These are phyloP conservation scores for Yamadazyma scolyti DNA, from an alignment of 805 yeast genomes.

Conservation along the genomic window DNA sequence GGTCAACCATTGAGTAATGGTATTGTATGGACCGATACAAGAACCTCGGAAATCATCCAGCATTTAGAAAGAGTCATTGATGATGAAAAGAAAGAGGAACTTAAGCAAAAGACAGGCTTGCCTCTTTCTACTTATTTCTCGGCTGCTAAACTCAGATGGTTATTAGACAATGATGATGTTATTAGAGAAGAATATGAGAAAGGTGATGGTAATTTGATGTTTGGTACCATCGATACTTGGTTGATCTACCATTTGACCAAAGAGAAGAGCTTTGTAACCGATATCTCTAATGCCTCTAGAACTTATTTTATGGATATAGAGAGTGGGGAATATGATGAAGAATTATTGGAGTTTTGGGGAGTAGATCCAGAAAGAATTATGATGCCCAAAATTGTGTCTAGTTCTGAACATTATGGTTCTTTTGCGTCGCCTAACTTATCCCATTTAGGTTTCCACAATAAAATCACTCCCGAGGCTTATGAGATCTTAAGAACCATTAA, in stretches of 20 bases:
- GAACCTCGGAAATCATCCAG: constrained; percentile 71
- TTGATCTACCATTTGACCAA: constrained; percentile 77
- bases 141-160: constrained; percentile 86
- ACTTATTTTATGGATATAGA: constrained; percentile 85
- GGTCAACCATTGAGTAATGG: constrained; percentile 84
- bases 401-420: constrained; percentile 74
- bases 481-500: constrained; percentile 47
- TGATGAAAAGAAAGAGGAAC: constrained; percentile 50
- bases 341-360: constrained; percentile 73
- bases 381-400: constrained; percentile 75
- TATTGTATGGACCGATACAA: constrained; percentile 94
- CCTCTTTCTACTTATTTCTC: constrained; percentile 91
- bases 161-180: constrained; percentile 70
- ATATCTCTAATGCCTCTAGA: constrained; percentile 88
- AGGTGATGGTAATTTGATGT: constrained; percentile 72
- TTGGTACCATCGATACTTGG: constrained; percentile 96
- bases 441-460: constrained; percentile 48
- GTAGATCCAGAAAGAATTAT: constrained; percentile 62
- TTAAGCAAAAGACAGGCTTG: constrained; percentile 71
- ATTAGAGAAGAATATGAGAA: constrained; percentile 66
- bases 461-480: constrained; percentile 49
- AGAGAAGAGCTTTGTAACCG: constrained; percentile 70
- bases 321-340: constrained; percentile 70
- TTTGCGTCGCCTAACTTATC: constrained; percentile 60
- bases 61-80: constrained; percentile 54